Percentiles rank a stretch among this genome's conserved stretches.
Evolutionary conservation across 257 asterid species (phyloP).

Genomic region (Ophiorrhiza pumila): DNA sequence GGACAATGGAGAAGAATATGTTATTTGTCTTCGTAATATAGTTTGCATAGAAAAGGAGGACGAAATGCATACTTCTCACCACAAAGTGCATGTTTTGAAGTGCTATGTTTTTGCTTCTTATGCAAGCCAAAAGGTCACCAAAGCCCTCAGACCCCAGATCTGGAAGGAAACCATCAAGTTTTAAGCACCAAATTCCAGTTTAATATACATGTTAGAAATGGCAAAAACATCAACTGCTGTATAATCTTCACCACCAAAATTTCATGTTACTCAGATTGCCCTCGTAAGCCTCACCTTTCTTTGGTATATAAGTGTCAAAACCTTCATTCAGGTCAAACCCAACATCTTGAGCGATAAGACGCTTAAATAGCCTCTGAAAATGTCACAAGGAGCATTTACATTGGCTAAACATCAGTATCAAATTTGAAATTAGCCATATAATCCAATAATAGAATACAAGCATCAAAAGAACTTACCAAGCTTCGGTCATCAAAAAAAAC

Average conservation of each 20-base stretch:
- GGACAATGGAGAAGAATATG: conserved; percentile 21
- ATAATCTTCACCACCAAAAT: conserved; percentile 8
- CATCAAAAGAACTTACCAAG: conserved; percentile 60
- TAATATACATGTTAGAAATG: conserved; percentile 11
- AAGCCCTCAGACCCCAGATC: conserved; percentile 95
- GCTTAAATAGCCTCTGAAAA: conserved; percentile 85
- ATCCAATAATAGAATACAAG: not conserved
- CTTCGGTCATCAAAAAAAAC: conserved; percentile 92
- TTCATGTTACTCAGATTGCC: conserved; percentile 12
- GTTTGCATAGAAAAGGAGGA: conserved; percentile 11
- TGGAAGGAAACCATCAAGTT: conserved; percentile 34
- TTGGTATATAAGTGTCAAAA: conserved; percentile 68
- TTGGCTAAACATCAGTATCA: conserved; percentile 19
- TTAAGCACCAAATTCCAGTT: conserved; percentile 18
- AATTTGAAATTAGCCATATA: not conserved
- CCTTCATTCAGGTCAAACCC: conserved; percentile 93
- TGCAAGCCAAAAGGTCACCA: conserved; percentile 85
- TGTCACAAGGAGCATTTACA: conserved; percentile 11
- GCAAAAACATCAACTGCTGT: conserved; percentile 9
- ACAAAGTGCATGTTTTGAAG: conserved; percentile 98
- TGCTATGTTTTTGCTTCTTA: conserved; percentile 74
- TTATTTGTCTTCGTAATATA: conserved; percentile 22
- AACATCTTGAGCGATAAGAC: conserved; percentile 81
- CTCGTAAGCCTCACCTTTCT: conserved; percentile 61
- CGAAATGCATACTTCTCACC: conserved; percentile 49